Base-by-base conservation (phyloP, 768 basidiomycete species). In the Rhodotorula sphaerocarpa region DNA sequence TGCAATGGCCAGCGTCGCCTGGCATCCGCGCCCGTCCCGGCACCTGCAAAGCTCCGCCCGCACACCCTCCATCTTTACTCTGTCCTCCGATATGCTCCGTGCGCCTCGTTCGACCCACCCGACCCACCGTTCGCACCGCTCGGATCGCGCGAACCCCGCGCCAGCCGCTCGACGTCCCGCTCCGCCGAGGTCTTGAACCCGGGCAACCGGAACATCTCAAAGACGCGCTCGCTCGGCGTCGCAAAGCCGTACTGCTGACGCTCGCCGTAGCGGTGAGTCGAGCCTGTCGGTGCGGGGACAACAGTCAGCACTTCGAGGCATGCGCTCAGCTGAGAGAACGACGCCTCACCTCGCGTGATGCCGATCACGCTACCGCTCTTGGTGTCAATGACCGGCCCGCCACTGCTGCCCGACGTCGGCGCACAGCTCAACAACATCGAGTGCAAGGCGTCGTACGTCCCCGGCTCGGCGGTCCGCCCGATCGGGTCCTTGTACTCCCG, bases 321-420 rank as follows among this genome's bases (percentile, higher is more conserved):
- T n/a, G 41, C 20, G 18, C 43, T 34, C 5, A 45, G 23, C 14
- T 16, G 20, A 50, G n/a, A n/a, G n/a, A n/a, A n/a, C n/a, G n/a
- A n/a, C n/a, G n/a, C n/a, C 63, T 34, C 42, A 20, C 84, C 85
- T 14, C 83, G 76, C 70, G 84, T 79, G 21, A 86, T 75, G 2
- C 86, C 86, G 3, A 86, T 77, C 6, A 86, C 84, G 0, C 83
- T 79, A 7, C 84, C 84, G 33, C 75, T 81, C 63, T 81, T 78
- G 64, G 79, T 78, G 59, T 84, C 82, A 12, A 86, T 75, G 57
- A 86, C 80, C 0, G 85, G 85, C 2, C 84, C 85, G 7, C 86
- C 85, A 59, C 84, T 85, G 25, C 84, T 84, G 11, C 85, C 85
- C 3, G 80, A 77, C 0, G 81, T 81, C 18, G 85, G 85, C 12